phyloP scores from a whole-genome alignment of 768 basidiomycete genomes.

The Leccinum sublutescens region DNA sequence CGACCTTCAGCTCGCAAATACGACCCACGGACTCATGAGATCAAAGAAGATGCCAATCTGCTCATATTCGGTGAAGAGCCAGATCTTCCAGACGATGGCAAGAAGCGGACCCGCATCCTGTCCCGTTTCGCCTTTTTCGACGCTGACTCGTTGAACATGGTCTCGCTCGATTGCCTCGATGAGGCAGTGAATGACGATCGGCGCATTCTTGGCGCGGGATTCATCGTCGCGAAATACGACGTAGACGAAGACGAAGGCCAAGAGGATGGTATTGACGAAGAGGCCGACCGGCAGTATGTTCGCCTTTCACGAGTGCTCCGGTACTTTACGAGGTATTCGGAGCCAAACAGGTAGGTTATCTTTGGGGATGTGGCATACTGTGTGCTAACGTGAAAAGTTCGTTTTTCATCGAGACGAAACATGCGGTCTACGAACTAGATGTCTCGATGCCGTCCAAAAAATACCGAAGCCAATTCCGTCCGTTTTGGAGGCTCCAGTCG shows the following conservation, averaged over 20 bases:
- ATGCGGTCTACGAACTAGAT: constrained; percentile 61
- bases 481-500: constrained; percentile 51
- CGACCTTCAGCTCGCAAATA: constrained; percentile 39
- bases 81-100: constrained; percentile 33
- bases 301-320: constrained; percentile 47
- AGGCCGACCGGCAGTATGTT: constrained; percentile 39
- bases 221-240: constrained; percentile 44
- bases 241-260: constrained; percentile 64
- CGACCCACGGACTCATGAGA: constrained; percentile 29
- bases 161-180: constrained; percentile 27
- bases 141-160: constrained; percentile 40
- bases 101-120: constrained; percentile 56
- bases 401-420: constrained; percentile 61
- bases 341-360: constrained; percentile 47
- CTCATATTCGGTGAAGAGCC: constrained; percentile 43
- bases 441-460: constrained; percentile 37
- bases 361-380: constrained; percentile 1
- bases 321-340: constrained; percentile 51
- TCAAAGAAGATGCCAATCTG: constrained; percentile 36
- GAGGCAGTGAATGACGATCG: constrained; percentile 32
- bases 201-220: constrained; percentile 55
- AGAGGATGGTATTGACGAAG: constrained; percentile 45
- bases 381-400: constrained; percentile 40
- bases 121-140: constrained; percentile 64
- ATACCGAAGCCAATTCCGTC: constrained; percentile 42